Base-by-base conservation (phyloP, 192 early-diverging fungal species). In the Helicostylum pulchrum region DNA sequence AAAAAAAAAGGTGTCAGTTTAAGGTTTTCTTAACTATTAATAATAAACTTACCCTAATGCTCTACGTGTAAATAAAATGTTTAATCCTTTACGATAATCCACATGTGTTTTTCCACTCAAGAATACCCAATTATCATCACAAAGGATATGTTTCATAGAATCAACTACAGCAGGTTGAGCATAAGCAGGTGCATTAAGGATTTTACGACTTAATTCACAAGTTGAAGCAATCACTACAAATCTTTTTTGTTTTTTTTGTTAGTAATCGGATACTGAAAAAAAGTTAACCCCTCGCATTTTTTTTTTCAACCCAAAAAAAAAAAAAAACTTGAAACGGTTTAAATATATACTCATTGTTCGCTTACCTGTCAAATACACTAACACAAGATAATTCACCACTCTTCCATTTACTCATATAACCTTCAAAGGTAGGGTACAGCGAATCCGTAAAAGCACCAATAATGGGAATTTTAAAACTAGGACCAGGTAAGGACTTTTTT, bases 141-240 rank as follows among this genome's bases (percentile, higher is more conserved):
- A 68, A 14, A 76, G 52, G 48, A 76, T 76, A 42, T 71, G 66
- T 30, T 70, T 66, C 74, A 76, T 76, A 11, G 74, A 62, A 53
- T 76, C 71, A 7, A 75, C 65, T 1, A 72, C 65, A 26, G 74
- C 50, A 39, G 74, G 77, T 15, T 67, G 59, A n/a, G 71, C 62
- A 49, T 62, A 68, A 1, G 49, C 53, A 60, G 77, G 77, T 11
- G 77, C 44, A 26, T 76, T 75, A 20, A 78, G 60, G 36, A 78
- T 75, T 62, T 77, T 78, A 31, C 77, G 70, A 21, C 65, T 68
- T 3, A 78, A 61, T 15, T 78, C 77, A 53, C 75, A 76, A 3
- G 77, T 65, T 2, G 77, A 78, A 48, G 75, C 73, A 63, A 78
- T 75, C 6, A 78, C 77, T 30, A 78, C 66, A 61, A 78, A 78